Conservation (phyloP, 345 rosid genomes). For the Lepidium didymum region DNA sequence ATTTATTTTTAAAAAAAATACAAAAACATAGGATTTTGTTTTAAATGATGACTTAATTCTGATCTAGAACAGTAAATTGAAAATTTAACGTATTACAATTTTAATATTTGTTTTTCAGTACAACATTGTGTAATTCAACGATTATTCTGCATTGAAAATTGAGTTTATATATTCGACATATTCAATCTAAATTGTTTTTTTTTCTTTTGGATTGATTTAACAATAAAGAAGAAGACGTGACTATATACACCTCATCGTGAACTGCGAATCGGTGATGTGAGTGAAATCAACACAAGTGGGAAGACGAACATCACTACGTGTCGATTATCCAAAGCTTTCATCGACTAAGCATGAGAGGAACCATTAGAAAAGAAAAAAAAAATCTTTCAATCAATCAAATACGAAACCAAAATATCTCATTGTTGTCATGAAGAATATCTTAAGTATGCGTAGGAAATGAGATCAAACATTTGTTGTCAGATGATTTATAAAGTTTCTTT, state of each 20-base stretch:
- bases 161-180: neutral
- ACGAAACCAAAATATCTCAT: constrained; percentile 15
- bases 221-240: neutral
- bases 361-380: neutral
- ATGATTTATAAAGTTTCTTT: neutral
- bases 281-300: constrained; percentile 20
- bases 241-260: neutral
- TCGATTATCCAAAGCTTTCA: constrained; percentile 4
- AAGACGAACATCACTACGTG: constrained; percentile 15
- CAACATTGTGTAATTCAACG: neutral
- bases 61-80: neutral
- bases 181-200: neutral
- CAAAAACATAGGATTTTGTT: neutral
- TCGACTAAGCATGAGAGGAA: constrained; percentile 19
- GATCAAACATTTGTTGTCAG: neutral
- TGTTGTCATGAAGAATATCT: neutral
- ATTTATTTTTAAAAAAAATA: neutral
- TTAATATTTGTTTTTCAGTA: neutral
- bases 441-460: neutral
- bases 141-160: neutral
- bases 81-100: constrained; percentile 6
- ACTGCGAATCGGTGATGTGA: constrained; percentile 8
- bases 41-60: neutral
- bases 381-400: neutral
- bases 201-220: no score